phyloP scores from a whole-genome alignment of 2,329 filamentous ascomycete species.

The Epichloe bromicola region DNA sequence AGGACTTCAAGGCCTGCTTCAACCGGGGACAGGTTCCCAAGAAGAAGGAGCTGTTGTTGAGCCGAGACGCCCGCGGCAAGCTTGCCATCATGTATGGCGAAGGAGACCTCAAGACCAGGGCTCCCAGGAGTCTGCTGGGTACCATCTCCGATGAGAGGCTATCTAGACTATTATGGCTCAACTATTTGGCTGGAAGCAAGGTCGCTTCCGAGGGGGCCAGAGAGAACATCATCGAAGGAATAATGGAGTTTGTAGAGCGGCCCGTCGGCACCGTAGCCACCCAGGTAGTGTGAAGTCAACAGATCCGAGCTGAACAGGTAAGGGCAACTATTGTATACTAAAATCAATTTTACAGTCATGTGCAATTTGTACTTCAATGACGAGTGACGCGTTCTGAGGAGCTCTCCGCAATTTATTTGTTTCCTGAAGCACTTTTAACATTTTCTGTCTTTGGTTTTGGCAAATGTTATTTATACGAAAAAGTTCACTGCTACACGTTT shows the following conservation, averaged over 20 bases:
- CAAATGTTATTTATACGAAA: neutral
- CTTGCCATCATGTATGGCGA: slow-evolving; percentile 57
- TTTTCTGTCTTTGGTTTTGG: neutral
- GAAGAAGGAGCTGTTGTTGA: slow-evolving; percentile 61
- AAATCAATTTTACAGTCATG: neutral
- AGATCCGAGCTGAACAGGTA: neutral
- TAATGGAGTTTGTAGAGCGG: slow-evolving; percentile 76
- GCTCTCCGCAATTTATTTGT: no score
- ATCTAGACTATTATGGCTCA: slow-evolving; percentile 71
- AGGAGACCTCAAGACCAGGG: slow-evolving; percentile 35
- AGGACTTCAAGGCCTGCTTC: slow-evolving; percentile 71
- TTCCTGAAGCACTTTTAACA: no score
- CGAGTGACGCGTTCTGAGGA: no score
- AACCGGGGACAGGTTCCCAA: slow-evolving; percentile 70
- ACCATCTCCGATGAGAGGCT: slow-evolving; percentile 66
- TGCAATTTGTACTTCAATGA: neutral
- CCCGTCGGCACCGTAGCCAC: slow-evolving; percentile 79
- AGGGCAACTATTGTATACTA: neutral
- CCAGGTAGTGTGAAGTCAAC: slow-evolving; percentile 43
- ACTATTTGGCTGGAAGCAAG: slow-evolving; percentile 75
- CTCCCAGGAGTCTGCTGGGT: slow-evolving; percentile 47
- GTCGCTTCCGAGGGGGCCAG: slow-evolving; percentile 77
- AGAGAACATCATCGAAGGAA: slow-evolving; percentile 70
- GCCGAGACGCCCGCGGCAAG: slow-evolving; percentile 50
- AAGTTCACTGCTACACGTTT: neutral